phyloP scores from a whole-genome alignment of 202 grass and related monocot genomes.

The Zoysia matrella region DNA sequence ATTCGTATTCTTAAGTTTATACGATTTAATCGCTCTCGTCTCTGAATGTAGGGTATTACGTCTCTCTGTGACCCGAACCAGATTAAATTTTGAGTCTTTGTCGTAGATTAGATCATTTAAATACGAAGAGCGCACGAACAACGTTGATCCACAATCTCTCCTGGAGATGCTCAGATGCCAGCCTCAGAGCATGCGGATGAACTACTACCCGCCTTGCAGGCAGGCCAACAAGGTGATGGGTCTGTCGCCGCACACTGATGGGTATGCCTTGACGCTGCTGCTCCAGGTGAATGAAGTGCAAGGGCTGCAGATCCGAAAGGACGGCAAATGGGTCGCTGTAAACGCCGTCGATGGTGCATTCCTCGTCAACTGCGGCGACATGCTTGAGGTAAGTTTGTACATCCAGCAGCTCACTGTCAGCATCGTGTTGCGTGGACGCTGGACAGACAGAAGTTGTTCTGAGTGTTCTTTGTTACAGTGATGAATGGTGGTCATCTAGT shows the following conservation, averaged over 20 bases:
- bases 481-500: background rate
- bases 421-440: background rate
- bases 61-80: too few relatives aligned
- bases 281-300: constrained; percentile 64
- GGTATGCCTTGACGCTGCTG: constrained; percentile 46
- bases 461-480: too few relatives aligned
- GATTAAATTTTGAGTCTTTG: too few relatives aligned
- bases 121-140: too few relatives aligned
- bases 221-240: constrained; percentile 60
- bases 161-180: constrained; percentile 28
- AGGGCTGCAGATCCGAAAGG: constrained; percentile 60
- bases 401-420: background rate
- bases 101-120: too few relatives aligned
- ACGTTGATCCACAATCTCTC: constrained; percentile 49
- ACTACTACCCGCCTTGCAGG: constrained; percentile 59
- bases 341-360: constrained; percentile 44
- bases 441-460: too few relatives aligned
- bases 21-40: too few relatives aligned
- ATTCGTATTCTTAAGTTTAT: constrained; percentile 24
- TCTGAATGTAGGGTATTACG: too few relatives aligned
- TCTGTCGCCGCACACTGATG: constrained; percentile 58
- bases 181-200: constrained; percentile 54
- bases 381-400: constrained; percentile 53
- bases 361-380: constrained; percentile 58
- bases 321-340: constrained; percentile 52